Evolutionary conservation across 2,329 filamentous ascomycete genomes (phyloP).

Genomic region (Malbranchea cinnamomea): DNA sequence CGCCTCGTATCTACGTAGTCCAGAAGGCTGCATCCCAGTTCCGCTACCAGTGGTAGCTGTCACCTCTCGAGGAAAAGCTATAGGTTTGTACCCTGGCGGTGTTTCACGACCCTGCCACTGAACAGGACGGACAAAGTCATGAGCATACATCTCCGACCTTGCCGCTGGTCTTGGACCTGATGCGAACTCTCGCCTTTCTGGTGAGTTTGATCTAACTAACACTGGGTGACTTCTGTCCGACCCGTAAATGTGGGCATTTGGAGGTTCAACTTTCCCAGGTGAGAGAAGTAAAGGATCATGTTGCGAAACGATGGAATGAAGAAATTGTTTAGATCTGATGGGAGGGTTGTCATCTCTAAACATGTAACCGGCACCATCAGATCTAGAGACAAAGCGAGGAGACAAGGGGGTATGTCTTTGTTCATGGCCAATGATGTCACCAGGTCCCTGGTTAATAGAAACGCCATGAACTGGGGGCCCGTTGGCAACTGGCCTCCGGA

Average conservation of each 20-base stretch:
- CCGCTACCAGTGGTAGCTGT: no score
- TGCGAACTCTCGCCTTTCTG: slow-evolving; percentile 10
- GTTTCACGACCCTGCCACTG: slow-evolving; percentile 14
- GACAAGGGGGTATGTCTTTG: no score
- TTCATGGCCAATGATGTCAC: no score
- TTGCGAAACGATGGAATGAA: no score
- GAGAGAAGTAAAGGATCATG: no score
- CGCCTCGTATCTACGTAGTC: no score
- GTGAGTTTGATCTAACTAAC: slow-evolving; percentile 10
- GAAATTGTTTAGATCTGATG: slow-evolving; percentile 11
- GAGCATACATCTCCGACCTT: slow-evolving; percentile 19
- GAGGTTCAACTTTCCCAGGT: slow-evolving; percentile 11
- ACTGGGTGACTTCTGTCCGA: slow-evolving; percentile 5
- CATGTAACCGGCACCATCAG: slow-evolving; percentile 10
- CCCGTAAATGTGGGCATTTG: slow-evolving; percentile 1
- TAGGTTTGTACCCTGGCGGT: neutral
- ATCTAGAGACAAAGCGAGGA: slow-evolving; percentile 5
- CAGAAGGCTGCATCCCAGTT: no score
- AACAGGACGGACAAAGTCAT: slow-evolving; percentile 23
- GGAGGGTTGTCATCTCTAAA: slow-evolving; percentile 11
- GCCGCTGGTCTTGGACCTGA: slow-evolving; percentile 6
- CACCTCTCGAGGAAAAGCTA: neutral
- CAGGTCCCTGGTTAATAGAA: no score
- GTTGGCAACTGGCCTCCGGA: no score
- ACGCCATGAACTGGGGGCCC: no score